Base-by-base conservation (phyloP, 1,284 basidiomycete genomes). In the Tilletia walkeri region DNA sequence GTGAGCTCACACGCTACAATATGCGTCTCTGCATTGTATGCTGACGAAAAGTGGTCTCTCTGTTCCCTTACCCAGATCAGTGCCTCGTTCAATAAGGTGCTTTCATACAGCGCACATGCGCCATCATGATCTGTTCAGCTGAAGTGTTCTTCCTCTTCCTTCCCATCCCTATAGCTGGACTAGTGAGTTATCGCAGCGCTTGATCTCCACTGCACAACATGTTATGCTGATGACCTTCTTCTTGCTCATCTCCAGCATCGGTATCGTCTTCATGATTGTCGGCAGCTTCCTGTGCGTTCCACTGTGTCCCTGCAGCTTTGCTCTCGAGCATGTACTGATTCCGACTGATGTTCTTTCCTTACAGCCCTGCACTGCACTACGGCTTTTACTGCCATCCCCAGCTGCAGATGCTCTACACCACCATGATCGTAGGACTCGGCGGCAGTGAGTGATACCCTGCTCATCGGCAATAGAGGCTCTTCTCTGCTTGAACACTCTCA, bases 201-300 rank as follows among this genome's bases (percentile, higher is more conserved):
- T 30, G 24, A 30, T 30, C 24, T 2, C 24, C 24, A 30, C 24
- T 30, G 24, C 24, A 30, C 24, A 30, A 30, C 24, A 30, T 30
- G 24, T 30, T 30, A 30, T 30, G 24, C 50, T 53, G 18, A 53
- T 12, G 12, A 18, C 50, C n/a, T 18, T 18, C n/a, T 53, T 18
- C 50, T 53, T n/a, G 12, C 50, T 18, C 16, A 30, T 30, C 16
- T 9, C 12, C 59, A 38, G 36, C 65, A 72, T 83, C 53, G 87
- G 87, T 48, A 95, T 88, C 69, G 86, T 86, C 30, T 81, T 86
- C 56, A 83, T 87, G 69, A 87, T 87, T 49, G 90, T 92, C 54
- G 93, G 93, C 56, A 93, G 91, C 39, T 92, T 92, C 83, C 89
- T 90, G 73, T 91, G 92, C 1, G 89, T 30, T 30, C 24, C 24